These are phyloP conservation scores for Amorphotheca resinae DNA, from an alignment of 495 filamentous ascomycete species.

Conservation along the genomic window DNA sequence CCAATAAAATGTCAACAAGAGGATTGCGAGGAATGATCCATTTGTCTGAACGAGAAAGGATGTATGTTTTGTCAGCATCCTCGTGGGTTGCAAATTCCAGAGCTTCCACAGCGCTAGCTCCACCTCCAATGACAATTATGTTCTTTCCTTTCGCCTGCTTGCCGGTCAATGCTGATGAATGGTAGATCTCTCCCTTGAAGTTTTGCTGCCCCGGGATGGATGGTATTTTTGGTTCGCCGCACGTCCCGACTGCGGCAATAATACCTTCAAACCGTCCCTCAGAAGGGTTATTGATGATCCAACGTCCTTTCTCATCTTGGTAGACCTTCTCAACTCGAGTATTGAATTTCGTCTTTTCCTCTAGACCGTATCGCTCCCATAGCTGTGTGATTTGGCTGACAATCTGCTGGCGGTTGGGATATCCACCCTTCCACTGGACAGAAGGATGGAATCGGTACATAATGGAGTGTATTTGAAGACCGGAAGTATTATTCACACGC, in stretches of 20 bases:
- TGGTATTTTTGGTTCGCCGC: conserved; percentile 64
- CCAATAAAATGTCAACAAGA: conserved; percentile 57
- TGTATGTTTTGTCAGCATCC: conserved; percentile 52
- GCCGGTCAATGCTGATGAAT: conserved; percentile 63
- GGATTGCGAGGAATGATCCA: conserved; percentile 81
- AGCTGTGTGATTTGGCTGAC: conserved; percentile 54
- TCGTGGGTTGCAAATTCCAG: conserved; percentile 64
- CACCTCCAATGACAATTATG: conserved; percentile 64
- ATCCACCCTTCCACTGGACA: conserved; percentile 57
- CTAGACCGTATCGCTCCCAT: conserved; percentile 65
- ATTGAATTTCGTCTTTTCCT: conserved; percentile 58
- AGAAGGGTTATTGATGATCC: conserved; percentile 63
- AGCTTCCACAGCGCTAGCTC: conserved; percentile 73
- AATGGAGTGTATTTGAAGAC: conserved; percentile 69
- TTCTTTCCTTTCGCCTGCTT: conserved; percentile 58
- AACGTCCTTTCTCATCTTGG: conserved; percentile 53
- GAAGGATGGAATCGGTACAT: conserved; percentile 87
- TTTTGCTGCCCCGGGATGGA: conserved; percentile 49
- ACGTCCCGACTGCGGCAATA: conserved; percentile 65
- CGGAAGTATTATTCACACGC: conserved; percentile 73
- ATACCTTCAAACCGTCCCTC: conserved; percentile 68
- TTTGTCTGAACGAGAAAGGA: conserved; percentile 70
- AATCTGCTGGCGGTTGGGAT: conserved; percentile 64
- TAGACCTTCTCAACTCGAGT: conserved; percentile 55
- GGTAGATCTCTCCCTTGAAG: conserved; percentile 56